phyloP scores from a whole-genome alignment of 441 rosid species.

The Flueggea neowawraea region DNA sequence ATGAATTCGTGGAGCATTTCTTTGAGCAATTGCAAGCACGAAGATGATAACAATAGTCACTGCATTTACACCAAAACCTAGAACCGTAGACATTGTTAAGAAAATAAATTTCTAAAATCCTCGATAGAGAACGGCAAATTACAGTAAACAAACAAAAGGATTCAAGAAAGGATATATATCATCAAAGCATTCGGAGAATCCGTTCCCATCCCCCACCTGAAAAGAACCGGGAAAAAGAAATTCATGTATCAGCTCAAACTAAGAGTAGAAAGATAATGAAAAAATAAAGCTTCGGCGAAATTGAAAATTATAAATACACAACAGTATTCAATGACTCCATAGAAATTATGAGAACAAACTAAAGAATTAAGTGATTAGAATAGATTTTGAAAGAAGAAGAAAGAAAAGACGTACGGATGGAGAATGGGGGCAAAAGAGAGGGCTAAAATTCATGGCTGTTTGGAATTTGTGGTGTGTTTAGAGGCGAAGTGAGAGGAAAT shows the following conservation, averaged over 20 bases:
- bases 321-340: no score
- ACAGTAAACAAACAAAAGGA: constrained; percentile 12
- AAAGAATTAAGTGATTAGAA: no score
- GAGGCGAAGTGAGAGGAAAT: no score
- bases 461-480: no score
- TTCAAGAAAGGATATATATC: constrained; percentile 63
- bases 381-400: neutral
- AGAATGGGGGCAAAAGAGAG: constrained; percentile 44
- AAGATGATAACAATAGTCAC: constrained; percentile 46
- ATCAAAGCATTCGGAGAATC: constrained; percentile 48
- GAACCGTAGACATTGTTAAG: constrained; percentile 55
- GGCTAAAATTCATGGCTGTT: constrained; percentile 18
- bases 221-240: neutral
- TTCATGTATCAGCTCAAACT: neutral
- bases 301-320: no score
- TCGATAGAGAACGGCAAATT: neutral
- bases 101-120: constrained; percentile 9
- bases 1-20: constrained; percentile 25
- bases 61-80: constrained; percentile 61
- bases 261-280: neutral
- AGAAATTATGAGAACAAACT: no score
- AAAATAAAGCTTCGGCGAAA: neutral
- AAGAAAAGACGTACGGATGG: constrained; percentile 31
- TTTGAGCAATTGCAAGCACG: constrained; percentile 41
- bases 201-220: constrained; percentile 60